A percentile compares a stretch with the other conserved stretches of the same genome.
Conservation (phyloP, 2,329 filamentous ascomycete species). For the Aspergillus viridinutans region DNA sequence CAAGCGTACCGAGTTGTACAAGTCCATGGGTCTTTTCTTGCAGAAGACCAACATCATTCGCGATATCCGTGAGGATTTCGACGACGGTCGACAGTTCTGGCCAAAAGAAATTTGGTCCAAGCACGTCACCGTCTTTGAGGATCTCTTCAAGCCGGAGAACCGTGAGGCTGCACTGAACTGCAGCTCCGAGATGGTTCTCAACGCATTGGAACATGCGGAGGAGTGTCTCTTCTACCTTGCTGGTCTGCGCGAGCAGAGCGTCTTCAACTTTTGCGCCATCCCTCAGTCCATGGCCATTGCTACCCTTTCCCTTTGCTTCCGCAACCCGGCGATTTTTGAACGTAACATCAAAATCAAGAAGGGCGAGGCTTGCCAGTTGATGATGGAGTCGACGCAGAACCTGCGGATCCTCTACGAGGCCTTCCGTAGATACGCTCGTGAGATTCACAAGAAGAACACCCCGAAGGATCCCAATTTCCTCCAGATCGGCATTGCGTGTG, state of each 20-base stretch:
- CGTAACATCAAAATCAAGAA: constrained; percentile 95
- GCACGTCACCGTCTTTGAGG: constrained; percentile 83
- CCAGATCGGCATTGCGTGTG: constrained; percentile 85
- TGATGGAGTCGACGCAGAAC: constrained; percentile 91
- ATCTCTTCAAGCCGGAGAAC: constrained; percentile 80
- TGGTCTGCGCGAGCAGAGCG: constrained; percentile 87
- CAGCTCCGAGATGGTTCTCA: constrained; percentile 90
- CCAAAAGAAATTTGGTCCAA: constrained; percentile 96
- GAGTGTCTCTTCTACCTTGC: constrained; percentile 98
- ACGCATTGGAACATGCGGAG: constrained; percentile 78
- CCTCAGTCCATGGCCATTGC: constrained; percentile 97
- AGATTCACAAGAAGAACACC: constrained; percentile 90
- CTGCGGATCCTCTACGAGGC: constrained; percentile 73
- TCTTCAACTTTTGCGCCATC: constrained; percentile 98
- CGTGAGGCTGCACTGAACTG: constrained; percentile 74
- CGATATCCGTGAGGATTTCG: constrained; percentile 84
- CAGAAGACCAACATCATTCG: constrained; percentile 99
- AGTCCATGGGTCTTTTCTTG: constrained; percentile 95
- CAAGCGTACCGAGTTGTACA: constrained; percentile 73
- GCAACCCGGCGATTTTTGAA: constrained; percentile 80
- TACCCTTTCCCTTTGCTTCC: constrained; percentile 86
- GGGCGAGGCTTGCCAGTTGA: constrained; percentile 84
- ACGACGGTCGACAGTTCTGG: constrained; percentile 88
- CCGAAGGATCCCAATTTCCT: constrained; percentile 89
- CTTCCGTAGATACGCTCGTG: constrained; percentile 72